These are phyloP conservation scores for Pleoardoris graminearum DNA, from an alignment of 2,329 filamentous ascomycete species.

Conservation along the genomic window DNA sequence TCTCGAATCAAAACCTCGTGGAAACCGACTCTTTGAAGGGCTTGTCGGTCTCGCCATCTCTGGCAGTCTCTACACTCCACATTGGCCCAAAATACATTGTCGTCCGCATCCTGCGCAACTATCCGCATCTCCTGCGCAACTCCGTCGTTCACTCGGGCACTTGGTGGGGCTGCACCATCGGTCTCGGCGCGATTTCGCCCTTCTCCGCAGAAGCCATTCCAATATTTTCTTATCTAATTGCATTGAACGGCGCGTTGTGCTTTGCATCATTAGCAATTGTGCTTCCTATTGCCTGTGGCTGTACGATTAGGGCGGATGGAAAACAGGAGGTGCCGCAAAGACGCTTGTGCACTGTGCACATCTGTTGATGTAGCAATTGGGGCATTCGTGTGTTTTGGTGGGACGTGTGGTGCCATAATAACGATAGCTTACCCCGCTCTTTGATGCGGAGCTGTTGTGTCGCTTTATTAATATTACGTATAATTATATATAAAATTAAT, in stretches of 20 bases:
- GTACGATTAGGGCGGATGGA: conserved; percentile 50
- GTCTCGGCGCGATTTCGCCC: conserved; percentile 53
- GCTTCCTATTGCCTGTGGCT: conserved; percentile 55
- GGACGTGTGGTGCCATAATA: conserved; percentile 53
- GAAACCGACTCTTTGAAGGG: too few species aligned
- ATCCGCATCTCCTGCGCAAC: conserved; percentile 57
- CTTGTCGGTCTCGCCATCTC: conserved; percentile 59
- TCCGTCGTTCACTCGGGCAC: conserved; percentile 55
- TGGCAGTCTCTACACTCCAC: conserved; percentile 53
- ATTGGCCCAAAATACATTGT: conserved; percentile 61
- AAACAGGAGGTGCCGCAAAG: conserved; percentile 36
- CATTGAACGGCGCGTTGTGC: conserved; percentile 52
- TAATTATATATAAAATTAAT: too few species aligned
- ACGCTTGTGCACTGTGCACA: conserved; percentile 46
- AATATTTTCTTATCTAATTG: conserved; percentile 56
- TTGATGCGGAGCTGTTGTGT: too few species aligned
- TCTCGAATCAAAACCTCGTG: too few species aligned
- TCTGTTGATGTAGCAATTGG: conserved; percentile 49
- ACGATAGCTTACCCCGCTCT: too few species aligned
- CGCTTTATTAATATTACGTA: too few species aligned
- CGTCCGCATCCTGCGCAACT: conserved; percentile 58
- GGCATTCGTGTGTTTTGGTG: conserved; percentile 51
- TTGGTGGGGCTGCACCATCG: conserved; percentile 59
- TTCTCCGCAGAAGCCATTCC: conserved; percentile 56
- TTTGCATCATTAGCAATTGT: conserved; percentile 55